phyloP scores from a whole-genome alignment of 2,329 filamentous ascomycete genomes.

The Penicillium sp. region DNA sequence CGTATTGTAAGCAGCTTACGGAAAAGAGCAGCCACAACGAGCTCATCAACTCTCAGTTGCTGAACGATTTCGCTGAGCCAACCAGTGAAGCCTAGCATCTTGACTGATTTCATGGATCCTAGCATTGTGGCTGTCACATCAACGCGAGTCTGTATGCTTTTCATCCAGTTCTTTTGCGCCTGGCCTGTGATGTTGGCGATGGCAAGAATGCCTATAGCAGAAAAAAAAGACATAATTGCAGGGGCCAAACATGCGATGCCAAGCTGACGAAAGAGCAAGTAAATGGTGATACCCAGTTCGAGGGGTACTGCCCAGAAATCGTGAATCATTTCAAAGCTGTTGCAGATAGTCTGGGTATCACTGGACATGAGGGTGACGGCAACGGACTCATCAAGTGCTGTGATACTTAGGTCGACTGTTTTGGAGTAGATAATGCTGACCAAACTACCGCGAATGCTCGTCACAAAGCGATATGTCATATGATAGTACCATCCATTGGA shows the following conservation, averaged over 20 bases:
- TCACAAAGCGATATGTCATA: slow-evolving; percentile 39
- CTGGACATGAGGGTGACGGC: slow-evolving; percentile 45
- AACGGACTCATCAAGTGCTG: slow-evolving; percentile 32
- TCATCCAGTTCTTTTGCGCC: slow-evolving; percentile 13
- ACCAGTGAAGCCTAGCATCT: slow-evolving; percentile 46
- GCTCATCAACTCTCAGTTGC: slow-evolving; percentile 36
- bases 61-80: slow-evolving; percentile 37
- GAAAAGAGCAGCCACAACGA: slow-evolving; percentile 39
- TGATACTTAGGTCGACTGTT: slow-evolving; percentile 28
- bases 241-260: slow-evolving; percentile 43
- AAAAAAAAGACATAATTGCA: slow-evolving; percentile 30
- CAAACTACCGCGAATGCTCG: slow-evolving; percentile 41
- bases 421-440: slow-evolving; percentile 50
- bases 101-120: slow-evolving; percentile 51
- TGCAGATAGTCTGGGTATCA: slow-evolving; percentile 42
- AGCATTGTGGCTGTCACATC: slow-evolving; percentile 44
- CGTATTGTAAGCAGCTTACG: slow-evolving; percentile 38
- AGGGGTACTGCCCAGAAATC: slow-evolving; percentile 44
- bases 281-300: slow-evolving; percentile 45
- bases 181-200: slow-evolving; percentile 9
- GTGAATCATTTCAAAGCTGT: slow-evolving; percentile 39
- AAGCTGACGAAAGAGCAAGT: slow-evolving; percentile 38
- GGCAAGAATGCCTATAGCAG: slow-evolving; percentile 5
- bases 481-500: slow-evolving; percentile 40
- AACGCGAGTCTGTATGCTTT: slow-evolving; percentile 11